Evolutionary conservation across 2,329 filamentous ascomycete species (phyloP), one percentile per base, ranked within the genome.

Genomic region (Penicillium fuscoglaucum): DNA sequence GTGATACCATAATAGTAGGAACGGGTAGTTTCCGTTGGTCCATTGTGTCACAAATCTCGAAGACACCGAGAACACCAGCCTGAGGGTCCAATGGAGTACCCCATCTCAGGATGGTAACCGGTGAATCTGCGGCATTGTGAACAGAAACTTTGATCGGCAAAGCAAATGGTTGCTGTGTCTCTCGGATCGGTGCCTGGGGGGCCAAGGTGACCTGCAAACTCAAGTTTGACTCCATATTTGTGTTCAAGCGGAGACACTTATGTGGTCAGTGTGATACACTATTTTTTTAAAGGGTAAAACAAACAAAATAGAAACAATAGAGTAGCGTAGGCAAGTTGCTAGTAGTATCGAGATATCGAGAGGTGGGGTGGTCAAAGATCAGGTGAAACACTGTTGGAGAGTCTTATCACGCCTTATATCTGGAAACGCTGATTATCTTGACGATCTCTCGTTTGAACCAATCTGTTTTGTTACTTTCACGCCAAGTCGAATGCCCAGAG

Each of bases 81-180:
- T 60, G 62, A 7, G 66, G 59, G 51, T 78, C 76, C 4, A 78
- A 64, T 1, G 74, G 75, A 6, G 67, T 74, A 3, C 67, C 70
- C 75, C 75, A 79, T 59, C 63, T 69, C 4, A 79, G 63, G 6
- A 78, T 44, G 0, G 70, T 77, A 15, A 76, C 55, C 15, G 69
- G 55, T 2, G 64, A 49, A 5, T 66, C 48, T 0, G 69, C 66
- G 1, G 63, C 59, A 41, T 76, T 77, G 28, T 64, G 55, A 21
- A 74, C 55, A 1, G 66, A 61, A 35, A 72, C 67, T 29, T 65
- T 63, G 48, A 73, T 58, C n/a, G 67, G 64, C 21, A 71, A 50
- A 12, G 58, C 55, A 29, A 63, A 49, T 21, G 68, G 52, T 33
- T 62, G 50, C 2, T 60, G 52, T 10, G 65, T 52, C 12, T 65